Evolutionary conservation across 2,329 filamentous ascomycete genomes (phyloP), one percentile per base, ranked within the genome.

Genomic region (Neophaeococcomyces aloes): DNA sequence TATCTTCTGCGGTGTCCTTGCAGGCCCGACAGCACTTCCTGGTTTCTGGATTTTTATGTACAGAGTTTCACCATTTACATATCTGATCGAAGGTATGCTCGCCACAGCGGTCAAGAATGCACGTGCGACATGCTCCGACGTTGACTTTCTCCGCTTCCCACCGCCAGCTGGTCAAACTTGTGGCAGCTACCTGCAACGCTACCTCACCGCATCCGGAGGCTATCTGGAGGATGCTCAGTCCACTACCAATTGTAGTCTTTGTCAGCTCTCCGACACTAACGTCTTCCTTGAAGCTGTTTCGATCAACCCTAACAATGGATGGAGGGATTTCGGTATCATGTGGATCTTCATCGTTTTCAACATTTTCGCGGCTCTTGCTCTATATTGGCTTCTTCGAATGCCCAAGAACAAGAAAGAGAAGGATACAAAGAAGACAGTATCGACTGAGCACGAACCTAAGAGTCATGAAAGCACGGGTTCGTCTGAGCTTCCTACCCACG

Each of bases 21-120:
- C 80, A 47, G 61, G 70, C 0, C 74, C 78, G 0, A 47, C 56
- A 3, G 67, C 70, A 0, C 67, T 86, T 1, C 81, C 82, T 0
- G 70, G 75, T 0, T 86, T 86, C 65, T 87, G 82, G 82, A 76
- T 77, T 48, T 86, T 84, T 65, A 86, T 86, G 81, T 83, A 85
- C 60, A 76, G 82, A 36, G 65, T 87, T 38, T 86, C 81, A 0
- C 86, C 87, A 0, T 83, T 94, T 54, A 88, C 83, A 0, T 94
- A 94, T 59, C 67, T 91, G 13, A 76, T 89, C 19, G 73, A 74
- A 7, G 83, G 79, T 17, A 78, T 94, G 66, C 61, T 89, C 0
- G 73, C 80, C 0, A 75, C 75, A 0, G 84, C 76, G 2, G 66
- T 94, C 4, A 82, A 83, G 31, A 79, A 82, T 54, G 76, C 76